These are phyloP conservation scores for Haplosporangium sp. DNA, from an alignment of 371 early-diverging fungal species.

Conservation along the genomic window DNA sequence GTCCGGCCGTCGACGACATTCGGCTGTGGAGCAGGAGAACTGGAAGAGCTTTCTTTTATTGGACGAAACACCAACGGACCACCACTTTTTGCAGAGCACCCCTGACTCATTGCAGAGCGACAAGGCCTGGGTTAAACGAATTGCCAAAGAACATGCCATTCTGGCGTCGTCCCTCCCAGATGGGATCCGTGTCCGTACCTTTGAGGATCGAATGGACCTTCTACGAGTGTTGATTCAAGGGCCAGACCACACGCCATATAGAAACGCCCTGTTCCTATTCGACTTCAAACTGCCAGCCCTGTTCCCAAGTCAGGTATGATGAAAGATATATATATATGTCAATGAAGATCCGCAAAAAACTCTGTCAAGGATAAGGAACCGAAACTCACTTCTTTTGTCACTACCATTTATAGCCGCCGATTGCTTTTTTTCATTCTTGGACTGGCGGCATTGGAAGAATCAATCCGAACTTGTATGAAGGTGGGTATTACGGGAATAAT, in stretches of 20 bases:
- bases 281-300: slow-evolving; percentile 59
- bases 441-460: slow-evolving; percentile 61
- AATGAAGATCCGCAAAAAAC: not conserved
- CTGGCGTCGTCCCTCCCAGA: slow-evolving; percentile 48
- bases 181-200: slow-evolving; percentile 63
- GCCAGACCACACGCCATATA: slow-evolving; percentile 61
- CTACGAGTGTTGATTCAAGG: slow-evolving; percentile 61
- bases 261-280: slow-evolving; percentile 59
- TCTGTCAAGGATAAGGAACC: not conserved
- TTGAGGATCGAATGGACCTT: slow-evolving; percentile 62
- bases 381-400: not conserved
- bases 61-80: slow-evolving; percentile 46
- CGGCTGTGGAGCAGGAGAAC: slow-evolving; percentile 27
- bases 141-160: slow-evolving; percentile 50
- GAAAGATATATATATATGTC: not conserved
- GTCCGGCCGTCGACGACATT: not conserved
- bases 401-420: slow-evolving; percentile 43
- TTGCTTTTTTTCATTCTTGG: slow-evolving; percentile 62
- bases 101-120: slow-evolving; percentile 15
- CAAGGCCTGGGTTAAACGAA: slow-evolving; percentile 39
- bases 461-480: slow-evolving; percentile 67
- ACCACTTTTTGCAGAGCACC: slow-evolving; percentile 27
- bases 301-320: slow-evolving; percentile 53
- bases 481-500: slow-evolving; percentile 1
- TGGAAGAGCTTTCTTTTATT: slow-evolving; percentile 46